Evolutionary conservation across 1,139 yeast genomes (phyloP).

Genomic region (Kurtzmaniella natalensis): DNA sequence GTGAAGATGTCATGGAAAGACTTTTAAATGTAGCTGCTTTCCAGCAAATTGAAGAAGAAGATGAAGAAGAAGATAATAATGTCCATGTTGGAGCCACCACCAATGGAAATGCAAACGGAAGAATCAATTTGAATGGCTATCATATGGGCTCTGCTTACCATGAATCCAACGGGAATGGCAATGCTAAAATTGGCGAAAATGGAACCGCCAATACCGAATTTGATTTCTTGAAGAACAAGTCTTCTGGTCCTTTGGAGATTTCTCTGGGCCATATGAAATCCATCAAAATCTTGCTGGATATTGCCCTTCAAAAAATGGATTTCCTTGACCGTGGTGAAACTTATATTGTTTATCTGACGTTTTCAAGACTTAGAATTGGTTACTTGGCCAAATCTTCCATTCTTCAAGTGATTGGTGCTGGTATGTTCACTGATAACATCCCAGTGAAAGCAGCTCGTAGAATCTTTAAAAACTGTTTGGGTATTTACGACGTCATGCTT

Average conservation of each 20-base stretch:
- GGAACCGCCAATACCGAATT: conserved; percentile 2
- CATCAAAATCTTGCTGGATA: conserved; percentile 26
- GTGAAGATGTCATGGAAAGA: conserved; percentile 1
- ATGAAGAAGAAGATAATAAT: conserved; percentile 10
- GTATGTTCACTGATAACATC: conserved; percentile 38
- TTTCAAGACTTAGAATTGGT: conserved; percentile 35
- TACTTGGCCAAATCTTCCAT: conserved; percentile 37
- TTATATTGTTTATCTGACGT: conserved; percentile 40
- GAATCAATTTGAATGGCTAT: neutral
- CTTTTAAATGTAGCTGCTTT: conserved; percentile 1
- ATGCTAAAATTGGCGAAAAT: conserved; percentile 3
- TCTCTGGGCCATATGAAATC: conserved; percentile 23
- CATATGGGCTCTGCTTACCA: too few species aligned
- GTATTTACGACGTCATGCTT: conserved; percentile 39
- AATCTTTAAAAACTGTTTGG: conserved; percentile 35
- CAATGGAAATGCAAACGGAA: too few species aligned
- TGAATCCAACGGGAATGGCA: conserved; percentile 1
- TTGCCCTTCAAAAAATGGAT: conserved; percentile 38
- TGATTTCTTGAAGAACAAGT: neutral
- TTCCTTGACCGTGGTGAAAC: conserved; percentile 43
- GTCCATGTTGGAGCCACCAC: neutral
- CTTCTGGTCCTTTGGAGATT: conserved; percentile 18
- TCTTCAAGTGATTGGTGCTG: conserved; percentile 41
- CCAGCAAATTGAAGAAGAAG: conserved; percentile 9
- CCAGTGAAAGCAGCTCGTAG: conserved; percentile 28